A percentile compares a stretch with the other conserved stretches of the same genome.
phyloP scores from a whole-genome alignment of 768 basidiomycete genomes.

The Naganishia friedmannii region DNA sequence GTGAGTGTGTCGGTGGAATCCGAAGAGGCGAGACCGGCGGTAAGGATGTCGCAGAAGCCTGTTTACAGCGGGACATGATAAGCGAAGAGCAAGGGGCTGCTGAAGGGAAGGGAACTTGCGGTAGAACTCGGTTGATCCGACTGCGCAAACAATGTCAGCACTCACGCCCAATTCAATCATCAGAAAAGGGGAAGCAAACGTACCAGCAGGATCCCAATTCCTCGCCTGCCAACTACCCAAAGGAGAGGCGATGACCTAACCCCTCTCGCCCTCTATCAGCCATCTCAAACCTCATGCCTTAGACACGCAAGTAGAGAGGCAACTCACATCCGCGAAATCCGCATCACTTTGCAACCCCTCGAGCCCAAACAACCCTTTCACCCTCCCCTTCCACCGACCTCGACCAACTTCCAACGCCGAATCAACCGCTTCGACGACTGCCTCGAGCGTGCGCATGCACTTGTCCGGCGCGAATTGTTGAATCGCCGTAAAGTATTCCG shows the following conservation, averaged over 20 bases:
- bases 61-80: neutral
- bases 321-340: conserved; percentile 53
- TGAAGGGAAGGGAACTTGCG: neutral
- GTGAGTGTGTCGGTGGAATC: neutral
- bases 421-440: conserved; percentile 40
- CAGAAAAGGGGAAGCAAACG: conserved; percentile 14
- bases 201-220: conserved; percentile 74
- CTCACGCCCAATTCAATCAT: too few relatives aligned
- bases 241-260: conserved; percentile 39
- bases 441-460: conserved; percentile 39
- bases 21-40: conserved; percentile 32
- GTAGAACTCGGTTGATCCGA: conserved; percentile 45
- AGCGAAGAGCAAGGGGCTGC: neutral
- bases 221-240: conserved; percentile 68
- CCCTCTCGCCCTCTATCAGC: neutral
- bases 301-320: neutral
- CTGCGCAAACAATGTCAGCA: conserved; percentile 31
- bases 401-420: conserved; percentile 36
- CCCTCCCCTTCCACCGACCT: conserved; percentile 53
- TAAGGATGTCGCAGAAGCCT: conserved; percentile 44
- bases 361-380: conserved; percentile 77
- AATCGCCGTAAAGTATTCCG: conserved; percentile 80
- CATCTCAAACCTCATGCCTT: neutral
- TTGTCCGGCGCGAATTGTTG: conserved; percentile 63
- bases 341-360: conserved; percentile 59